A percentile compares a stretch with the other conserved stretches of the same genome.
Conservation (phyloP, 768 basidiomycete genomes). For the Mycena crocata region DNA sequence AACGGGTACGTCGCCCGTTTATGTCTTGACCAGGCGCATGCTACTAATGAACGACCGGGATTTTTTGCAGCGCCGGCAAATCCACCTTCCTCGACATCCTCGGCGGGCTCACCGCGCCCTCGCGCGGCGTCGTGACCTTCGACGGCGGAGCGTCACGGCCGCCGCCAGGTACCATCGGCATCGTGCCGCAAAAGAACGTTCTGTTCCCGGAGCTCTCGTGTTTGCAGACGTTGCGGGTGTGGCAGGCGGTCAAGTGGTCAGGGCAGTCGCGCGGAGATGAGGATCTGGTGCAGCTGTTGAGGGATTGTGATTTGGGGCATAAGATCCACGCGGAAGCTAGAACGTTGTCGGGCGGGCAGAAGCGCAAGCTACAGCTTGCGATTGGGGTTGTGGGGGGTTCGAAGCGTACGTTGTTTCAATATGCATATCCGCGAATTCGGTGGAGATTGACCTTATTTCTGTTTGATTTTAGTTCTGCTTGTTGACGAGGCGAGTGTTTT, state of each 20-base stretch:
- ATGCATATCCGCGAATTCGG: no score
- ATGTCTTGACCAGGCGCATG: not conserved
- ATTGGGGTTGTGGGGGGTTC: slow-evolving; percentile 84
- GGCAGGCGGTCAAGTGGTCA: slow-evolving; percentile 80
- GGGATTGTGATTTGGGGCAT: slow-evolving; percentile 77
- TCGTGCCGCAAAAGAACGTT: slow-evolving; percentile 84
- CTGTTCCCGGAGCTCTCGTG: slow-evolving; percentile 82
- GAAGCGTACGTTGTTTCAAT: slow-evolving; percentile 57
- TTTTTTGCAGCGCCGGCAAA: slow-evolving; percentile 79
- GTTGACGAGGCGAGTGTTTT: slow-evolving; percentile 61
- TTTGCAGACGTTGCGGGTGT: slow-evolving; percentile 77
- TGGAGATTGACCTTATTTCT: slow-evolving; percentile 13
- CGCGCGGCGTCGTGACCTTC: slow-evolving; percentile 66
- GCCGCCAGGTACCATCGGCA: slow-evolving; percentile 74
- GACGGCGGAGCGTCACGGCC: slow-evolving; percentile 66
- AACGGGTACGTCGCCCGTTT: slow-evolving; percentile 63
- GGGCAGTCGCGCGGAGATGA: slow-evolving; percentile 57
- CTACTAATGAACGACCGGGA: not conserved
- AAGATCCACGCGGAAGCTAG: slow-evolving; percentile 76
- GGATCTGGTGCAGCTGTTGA: slow-evolving; percentile 72
- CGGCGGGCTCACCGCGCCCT: slow-evolving; percentile 69
- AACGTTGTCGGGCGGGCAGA: slow-evolving; percentile 83
- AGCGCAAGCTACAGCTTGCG: slow-evolving; percentile 85
- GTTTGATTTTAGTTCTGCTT: slow-evolving; percentile 65
- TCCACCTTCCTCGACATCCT: slow-evolving; percentile 78